Percentiles rank a stretch among this genome's conserved stretches.
Conservation (phyloP, 306 rosid species). For the Prunus armeniaca region DNA sequence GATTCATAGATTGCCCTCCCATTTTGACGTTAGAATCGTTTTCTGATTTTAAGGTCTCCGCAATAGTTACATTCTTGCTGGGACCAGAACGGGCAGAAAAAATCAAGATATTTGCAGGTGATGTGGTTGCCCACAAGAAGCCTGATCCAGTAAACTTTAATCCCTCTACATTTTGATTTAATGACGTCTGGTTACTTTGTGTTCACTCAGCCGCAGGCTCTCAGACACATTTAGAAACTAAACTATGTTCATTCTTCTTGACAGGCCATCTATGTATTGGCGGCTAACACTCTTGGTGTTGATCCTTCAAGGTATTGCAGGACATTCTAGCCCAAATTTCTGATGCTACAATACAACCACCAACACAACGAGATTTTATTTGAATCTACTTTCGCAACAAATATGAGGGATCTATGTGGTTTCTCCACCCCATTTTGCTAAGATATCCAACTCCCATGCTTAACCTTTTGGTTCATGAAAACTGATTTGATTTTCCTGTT, state of each 20-base stretch:
- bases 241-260: constrained; percentile 26
- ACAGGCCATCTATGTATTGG: constrained; percentile 88
- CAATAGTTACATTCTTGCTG: constrained; percentile 82
- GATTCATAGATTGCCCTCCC: constrained; percentile 5
- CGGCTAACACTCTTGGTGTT: constrained; percentile 77
- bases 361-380: constrained; percentile 9
- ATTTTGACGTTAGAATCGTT: constrained; percentile 20
- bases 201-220: constrained; percentile 66
- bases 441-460: not conserved
- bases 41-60: constrained; percentile 70
- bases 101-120: constrained; percentile 94
- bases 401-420: not conserved
- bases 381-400: constrained; percentile 13
- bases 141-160: constrained; percentile 81
- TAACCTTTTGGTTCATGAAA: not conserved
- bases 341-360: constrained; percentile 20
- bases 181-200: constrained; percentile 23
- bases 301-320: constrained; percentile 97
- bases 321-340: constrained; percentile 73
- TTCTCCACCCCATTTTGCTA: not conserved
- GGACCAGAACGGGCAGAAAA: constrained; percentile 90
- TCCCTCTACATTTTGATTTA: constrained; percentile 19
- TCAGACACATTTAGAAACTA: constrained; percentile 29
- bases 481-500: not conserved
- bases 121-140: constrained; percentile 95